These are phyloP conservation scores for Scutellaria galericulata DNA, from an alignment of 257 asterid genomes.

Conservation along the genomic window DNA sequence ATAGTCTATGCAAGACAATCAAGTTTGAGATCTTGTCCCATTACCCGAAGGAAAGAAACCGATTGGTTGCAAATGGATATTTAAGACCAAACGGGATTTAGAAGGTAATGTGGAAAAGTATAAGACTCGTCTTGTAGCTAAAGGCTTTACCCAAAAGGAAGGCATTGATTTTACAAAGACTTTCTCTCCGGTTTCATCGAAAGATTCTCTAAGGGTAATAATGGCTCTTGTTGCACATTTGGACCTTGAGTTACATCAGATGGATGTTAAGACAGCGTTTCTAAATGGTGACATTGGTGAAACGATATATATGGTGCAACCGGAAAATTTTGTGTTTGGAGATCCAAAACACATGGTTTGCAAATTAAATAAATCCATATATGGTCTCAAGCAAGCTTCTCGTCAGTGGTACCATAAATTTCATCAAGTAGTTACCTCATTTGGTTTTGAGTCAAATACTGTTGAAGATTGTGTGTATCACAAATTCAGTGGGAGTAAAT, in stretches of 20 bases:
- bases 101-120: neutral
- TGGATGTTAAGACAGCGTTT: neutral
- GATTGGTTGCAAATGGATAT: slow-evolving; percentile 3
- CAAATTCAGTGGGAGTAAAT: no score
- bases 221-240: slow-evolving; percentile 4
- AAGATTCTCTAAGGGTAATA: slow-evolving; percentile 1
- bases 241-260: neutral
- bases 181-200: no score
- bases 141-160: neutral
- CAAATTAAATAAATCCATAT: neutral
- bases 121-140: slow-evolving; percentile 12
- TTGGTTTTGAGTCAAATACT: no score
- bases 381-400: neutral
- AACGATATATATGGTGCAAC: neutral
- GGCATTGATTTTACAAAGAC: no score
- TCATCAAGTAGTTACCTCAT: no score
- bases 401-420: neutral
- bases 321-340: neutral
- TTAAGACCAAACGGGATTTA: neutral
- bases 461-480: no score
- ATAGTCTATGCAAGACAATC: no score
- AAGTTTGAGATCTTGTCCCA: no score
- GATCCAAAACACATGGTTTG: no score
- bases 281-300: neutral
- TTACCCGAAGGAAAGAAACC: neutral